Evolutionary conservation across 305 asterid genomes (phyloP), one percentile per base, ranked within the genome.

Genomic region (Plantago coronopus): DNA sequence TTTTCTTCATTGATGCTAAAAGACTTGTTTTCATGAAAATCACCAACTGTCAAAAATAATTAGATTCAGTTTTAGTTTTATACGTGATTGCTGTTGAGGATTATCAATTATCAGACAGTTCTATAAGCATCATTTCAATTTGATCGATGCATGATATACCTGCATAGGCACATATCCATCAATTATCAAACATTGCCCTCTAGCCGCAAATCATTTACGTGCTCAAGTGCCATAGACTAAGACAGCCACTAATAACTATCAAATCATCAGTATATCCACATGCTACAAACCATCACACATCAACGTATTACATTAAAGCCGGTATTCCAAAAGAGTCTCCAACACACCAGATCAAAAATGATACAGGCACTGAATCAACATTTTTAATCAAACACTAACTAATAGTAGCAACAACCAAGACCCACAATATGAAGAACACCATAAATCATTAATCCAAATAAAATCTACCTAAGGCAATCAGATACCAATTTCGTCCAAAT

Each of bases 401-500:
- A 16, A 34, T 47, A 59, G 61, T 12, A 62, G n/a, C 34, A 49
- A 22, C 62, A 8, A 1, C 18, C 50, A 55, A 60, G 17, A 22
- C 42, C 56, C 48, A n/a, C 42, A 56, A 21, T 45, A 31, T 27
- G 31, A 27, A 2, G 7, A 38, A 38, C 44, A 38, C 44, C 44
- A 38, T 12, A 0, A 38, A 38, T 11, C 44, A 15, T 38, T 12
- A 34, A 2, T 11, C 15, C 13, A 17, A 9, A 34, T 1, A 18
- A 29, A 47, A 13, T 34, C 29, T 17, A 38, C 1, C 23, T 17
- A 49, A 3, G 14, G 47, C 69, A 51, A 43, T 16, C 43, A 9
- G 42, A 13, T 17, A 53, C n/a, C 49, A 64, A 62, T 37, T 49
- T 27, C 14, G 63, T 21, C 5, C 50, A 53, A 66, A 59, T 27